phyloP scores from a whole-genome alignment of 495 filamentous ascomycete genomes.

The Hypoxylon crocopeplum region DNA sequence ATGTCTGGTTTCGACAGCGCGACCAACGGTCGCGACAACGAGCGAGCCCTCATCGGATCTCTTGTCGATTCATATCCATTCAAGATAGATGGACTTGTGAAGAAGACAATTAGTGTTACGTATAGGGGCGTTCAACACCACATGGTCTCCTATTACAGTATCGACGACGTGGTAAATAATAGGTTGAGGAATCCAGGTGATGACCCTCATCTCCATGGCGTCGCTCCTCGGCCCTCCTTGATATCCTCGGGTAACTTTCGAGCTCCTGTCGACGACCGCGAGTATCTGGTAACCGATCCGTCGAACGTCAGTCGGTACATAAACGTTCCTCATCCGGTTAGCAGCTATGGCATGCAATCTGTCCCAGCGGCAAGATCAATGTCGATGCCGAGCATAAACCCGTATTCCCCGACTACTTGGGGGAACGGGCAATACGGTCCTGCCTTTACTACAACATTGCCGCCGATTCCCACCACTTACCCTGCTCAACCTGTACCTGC shows the following conservation, averaged over 20 bases:
- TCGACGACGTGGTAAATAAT: constrained; percentile 72
- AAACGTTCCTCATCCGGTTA: background rate
- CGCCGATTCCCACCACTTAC: constrained; percentile 9
- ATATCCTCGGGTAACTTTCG: constrained; percentile 74
- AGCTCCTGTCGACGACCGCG: constrained; percentile 66
- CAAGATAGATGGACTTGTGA: constrained; percentile 82
- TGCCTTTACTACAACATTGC: constrained; percentile 1
- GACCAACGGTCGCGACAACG: constrained; percentile 33
- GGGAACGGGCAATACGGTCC: constrained; percentile 3
- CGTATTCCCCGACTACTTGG: background rate
- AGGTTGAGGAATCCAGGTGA: constrained; percentile 65
- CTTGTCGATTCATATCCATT: constrained; percentile 87
- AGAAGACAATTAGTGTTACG: constrained; percentile 88
- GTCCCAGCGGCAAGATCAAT: constrained; percentile 7
- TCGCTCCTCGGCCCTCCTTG: constrained; percentile 65
- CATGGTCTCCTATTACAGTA: constrained; percentile 86
- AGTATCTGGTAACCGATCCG: constrained; percentile 12
- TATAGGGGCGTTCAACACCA: constrained; percentile 75
- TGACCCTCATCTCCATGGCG: constrained; percentile 2
- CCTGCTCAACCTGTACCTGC: background rate
- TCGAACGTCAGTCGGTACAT: background rate
- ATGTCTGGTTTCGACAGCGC: constrained; percentile 43
- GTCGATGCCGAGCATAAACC: constrained; percentile 21
- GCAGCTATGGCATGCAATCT: constrained; percentile 10
- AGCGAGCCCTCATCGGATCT: constrained; percentile 79